phyloP scores from a whole-genome alignment of 164 flowering plant genomes.

The Dillenia suffruticosa region DNA sequence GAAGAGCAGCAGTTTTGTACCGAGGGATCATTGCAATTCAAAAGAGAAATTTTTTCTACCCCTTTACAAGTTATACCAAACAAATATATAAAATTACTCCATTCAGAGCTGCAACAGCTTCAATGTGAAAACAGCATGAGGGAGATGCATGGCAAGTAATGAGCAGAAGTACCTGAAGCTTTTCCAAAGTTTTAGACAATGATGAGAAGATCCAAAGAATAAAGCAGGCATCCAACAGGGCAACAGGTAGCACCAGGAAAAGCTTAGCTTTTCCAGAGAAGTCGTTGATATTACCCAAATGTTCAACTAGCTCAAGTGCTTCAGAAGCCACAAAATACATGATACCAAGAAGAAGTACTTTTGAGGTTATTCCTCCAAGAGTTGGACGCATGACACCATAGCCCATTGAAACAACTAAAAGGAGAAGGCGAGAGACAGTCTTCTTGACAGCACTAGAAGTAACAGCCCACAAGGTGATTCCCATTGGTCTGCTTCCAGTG shows the following conservation, averaged over 20 bases:
- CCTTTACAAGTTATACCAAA: too few relatives aligned
- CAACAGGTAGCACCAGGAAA: constrained; percentile 71
- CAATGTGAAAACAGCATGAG: too few relatives aligned
- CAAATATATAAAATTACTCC: too few relatives aligned
- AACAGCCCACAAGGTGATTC: constrained; percentile 78
- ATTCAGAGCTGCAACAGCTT: too few relatives aligned
- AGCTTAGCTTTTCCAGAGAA: constrained; percentile 63
- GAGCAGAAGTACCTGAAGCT: constrained; percentile 51
- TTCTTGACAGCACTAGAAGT: constrained; percentile 68
- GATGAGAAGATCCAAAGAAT: constrained; percentile 87
- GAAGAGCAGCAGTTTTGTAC: too few relatives aligned
- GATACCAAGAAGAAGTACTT: constrained; percentile 55
- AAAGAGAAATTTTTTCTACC: too few relatives aligned
- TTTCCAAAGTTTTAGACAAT: constrained; percentile 63
- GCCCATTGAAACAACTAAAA: constrained; percentile 84
- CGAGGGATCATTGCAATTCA: too few relatives aligned
- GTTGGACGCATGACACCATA: constrained; percentile 81
- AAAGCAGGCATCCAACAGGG: constrained; percentile 64
- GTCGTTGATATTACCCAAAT: constrained; percentile 80
- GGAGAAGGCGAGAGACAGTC: constrained; percentile 82
- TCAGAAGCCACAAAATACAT: constrained; percentile 68
- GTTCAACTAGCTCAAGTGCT: constrained; percentile 74
- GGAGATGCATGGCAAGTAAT: background rate
- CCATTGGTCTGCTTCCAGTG: constrained; percentile 79
- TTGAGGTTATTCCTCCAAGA: constrained; percentile 66